phyloP scores from a whole-genome alignment of 2,329 filamentous ascomycete genomes.

The Setomelanomma holmii region DNA sequence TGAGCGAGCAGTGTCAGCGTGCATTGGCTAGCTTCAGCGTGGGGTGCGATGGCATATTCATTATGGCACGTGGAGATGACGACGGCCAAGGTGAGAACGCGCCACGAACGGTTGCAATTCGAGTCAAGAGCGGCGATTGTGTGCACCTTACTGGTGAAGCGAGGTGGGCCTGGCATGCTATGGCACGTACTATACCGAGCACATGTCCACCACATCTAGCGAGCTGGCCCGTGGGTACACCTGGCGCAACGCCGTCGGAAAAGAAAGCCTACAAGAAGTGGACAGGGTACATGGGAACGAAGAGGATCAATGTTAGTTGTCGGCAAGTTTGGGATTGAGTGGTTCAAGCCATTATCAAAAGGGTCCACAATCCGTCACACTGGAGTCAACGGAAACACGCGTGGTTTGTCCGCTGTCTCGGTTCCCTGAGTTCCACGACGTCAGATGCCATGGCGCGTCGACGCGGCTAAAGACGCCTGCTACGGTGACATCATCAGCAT shows the following conservation, averaged over 20 bases:
- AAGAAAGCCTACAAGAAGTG: constrained; percentile 47
- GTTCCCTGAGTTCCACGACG: constrained; percentile 1
- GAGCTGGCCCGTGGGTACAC: constrained; percentile 70
- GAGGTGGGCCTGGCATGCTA: constrained; percentile 93
- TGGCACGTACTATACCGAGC: constrained; percentile 80
- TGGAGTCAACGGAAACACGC: constrained; percentile 4
- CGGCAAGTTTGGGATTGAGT: constrained; percentile 52
- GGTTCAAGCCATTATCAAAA: no score
- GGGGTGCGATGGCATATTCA: constrained; percentile 89
- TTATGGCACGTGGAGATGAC: constrained; percentile 64
- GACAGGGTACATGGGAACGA: constrained; percentile 50
- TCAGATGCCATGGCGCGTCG: neutral
- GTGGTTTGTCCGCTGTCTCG: constrained; percentile 1
- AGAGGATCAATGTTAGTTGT: constrained; percentile 50
- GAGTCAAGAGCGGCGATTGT: constrained; percentile 82
- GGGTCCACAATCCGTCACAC: no score
- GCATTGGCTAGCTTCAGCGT: constrained; percentile 87
- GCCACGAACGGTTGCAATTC: constrained; percentile 42
- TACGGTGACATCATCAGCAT: neutral
- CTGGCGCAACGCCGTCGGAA: constrained; percentile 37
- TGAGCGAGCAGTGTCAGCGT: constrained; percentile 83
- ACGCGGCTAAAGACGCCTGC: neutral
- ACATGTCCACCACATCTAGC: constrained; percentile 80
- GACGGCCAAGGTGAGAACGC: constrained; percentile 37
- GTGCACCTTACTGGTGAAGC: constrained; percentile 85